phyloP scores from a whole-genome alignment of 257 asterid genomes.

The Nicotiana otophora region DNA sequence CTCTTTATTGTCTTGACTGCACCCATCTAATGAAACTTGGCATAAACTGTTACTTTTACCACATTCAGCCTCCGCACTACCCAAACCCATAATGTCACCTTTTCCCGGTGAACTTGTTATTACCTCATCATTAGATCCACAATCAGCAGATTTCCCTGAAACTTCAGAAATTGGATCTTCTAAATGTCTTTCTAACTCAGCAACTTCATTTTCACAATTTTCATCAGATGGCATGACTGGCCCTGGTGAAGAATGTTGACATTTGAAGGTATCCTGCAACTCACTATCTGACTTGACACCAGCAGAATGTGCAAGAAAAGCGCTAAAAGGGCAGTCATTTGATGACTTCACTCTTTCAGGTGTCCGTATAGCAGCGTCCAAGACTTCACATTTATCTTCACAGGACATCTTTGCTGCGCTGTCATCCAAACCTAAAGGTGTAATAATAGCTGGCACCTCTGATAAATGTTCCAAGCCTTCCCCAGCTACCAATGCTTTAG shows the following conservation, averaged over 20 bases:
- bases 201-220: conserved; percentile 28
- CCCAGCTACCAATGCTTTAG: conserved; percentile 20
- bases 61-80: conserved; percentile 28
- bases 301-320: conserved; percentile 23
- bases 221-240: conserved; percentile 16
- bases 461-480: conserved; percentile 18
- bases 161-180: conserved; percentile 33
- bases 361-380: conserved; percentile 23
- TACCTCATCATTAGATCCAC: conserved; percentile 22
- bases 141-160: conserved; percentile 27
- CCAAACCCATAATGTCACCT: conserved; percentile 16
- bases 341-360: conserved; percentile 15
- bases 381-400: conserved; percentile 22
- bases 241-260: conserved; percentile 21
- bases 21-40: conserved; percentile 26
- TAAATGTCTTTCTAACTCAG: conserved; percentile 28
- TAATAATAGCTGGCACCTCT: conserved; percentile 27
- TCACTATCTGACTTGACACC: conserved; percentile 22
- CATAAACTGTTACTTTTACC: conserved; percentile 25
- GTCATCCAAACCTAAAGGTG: conserved; percentile 21
- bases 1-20: conserved; percentile 35
- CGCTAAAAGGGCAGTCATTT: conserved; percentile 23
- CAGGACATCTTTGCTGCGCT: conserved; percentile 21
- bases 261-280: conserved; percentile 18
- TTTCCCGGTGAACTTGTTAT: conserved; percentile 26